Conservation (phyloP, 345 rosid species). For the Pugionium cornutum region DNA sequence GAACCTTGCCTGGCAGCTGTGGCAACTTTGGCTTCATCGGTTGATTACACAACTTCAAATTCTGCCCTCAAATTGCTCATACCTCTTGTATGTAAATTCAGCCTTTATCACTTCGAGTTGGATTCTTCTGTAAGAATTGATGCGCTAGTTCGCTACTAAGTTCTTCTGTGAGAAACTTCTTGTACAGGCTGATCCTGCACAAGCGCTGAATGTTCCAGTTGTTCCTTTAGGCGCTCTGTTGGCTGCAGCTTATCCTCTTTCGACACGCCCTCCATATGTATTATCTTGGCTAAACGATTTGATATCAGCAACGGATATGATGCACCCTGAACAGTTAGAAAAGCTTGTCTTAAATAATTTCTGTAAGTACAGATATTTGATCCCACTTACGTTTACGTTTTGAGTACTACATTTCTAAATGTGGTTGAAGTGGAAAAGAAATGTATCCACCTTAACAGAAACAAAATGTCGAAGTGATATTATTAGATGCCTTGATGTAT, state of each 20-base stretch:
- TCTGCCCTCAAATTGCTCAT: slow-evolving; percentile 81
- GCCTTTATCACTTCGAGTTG: slow-evolving; percentile 5
- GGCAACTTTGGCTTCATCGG: slow-evolving; percentile 86
- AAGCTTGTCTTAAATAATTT: slow-evolving; percentile 92
- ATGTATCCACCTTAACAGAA: slow-evolving; percentile 1
- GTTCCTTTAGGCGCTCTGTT: slow-evolving; percentile 86
- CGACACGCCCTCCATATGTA: slow-evolving; percentile 72
- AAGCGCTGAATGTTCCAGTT: slow-evolving; percentile 89
- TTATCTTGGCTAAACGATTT: slow-evolving; percentile 82
- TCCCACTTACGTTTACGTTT: slow-evolving; percentile 18
- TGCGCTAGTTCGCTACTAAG: not conserved
- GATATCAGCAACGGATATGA: slow-evolving; percentile 93
- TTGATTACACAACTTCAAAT: slow-evolving; percentile 84
- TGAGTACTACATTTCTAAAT: not conserved
- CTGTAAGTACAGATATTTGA: slow-evolving; percentile 54
- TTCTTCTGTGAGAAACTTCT: slow-evolving; percentile 30
- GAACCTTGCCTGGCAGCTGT: slow-evolving; percentile 69
- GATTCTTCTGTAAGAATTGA: slow-evolving; percentile 16
- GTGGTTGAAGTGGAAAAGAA: slow-evolving; percentile 11
- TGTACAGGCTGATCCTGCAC: slow-evolving; percentile 92
- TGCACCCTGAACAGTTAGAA: slow-evolving; percentile 89
- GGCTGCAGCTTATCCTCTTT: slow-evolving; percentile 89
- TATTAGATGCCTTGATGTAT: slow-evolving; percentile 5
- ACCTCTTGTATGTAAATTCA: slow-evolving; percentile 69
- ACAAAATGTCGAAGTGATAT: slow-evolving; percentile 5